These are phyloP conservation scores for Tillandsia leiboldiana DNA, from an alignment of 176 grass and related monocot species.

Conservation along the genomic window DNA sequence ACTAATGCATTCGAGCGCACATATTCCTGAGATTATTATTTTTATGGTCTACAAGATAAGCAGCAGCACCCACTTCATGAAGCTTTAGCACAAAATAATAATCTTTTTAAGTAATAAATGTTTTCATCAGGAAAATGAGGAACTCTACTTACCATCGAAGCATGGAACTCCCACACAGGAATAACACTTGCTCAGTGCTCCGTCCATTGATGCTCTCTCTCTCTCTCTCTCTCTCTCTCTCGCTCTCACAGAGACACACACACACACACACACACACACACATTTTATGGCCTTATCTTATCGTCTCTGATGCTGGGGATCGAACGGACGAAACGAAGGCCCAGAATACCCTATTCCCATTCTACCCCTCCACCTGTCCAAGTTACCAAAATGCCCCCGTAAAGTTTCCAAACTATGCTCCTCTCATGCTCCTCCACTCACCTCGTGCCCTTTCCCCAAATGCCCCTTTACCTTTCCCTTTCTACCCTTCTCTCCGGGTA, in stretches of 20 bases:
- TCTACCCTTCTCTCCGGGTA: not conserved
- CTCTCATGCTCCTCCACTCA: too few species aligned
- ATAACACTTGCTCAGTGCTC: not conserved
- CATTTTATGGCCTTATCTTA: not conserved
- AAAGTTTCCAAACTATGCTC: not conserved
- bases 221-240: not conserved
- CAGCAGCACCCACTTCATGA: too few species aligned
- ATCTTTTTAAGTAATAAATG: not conserved
- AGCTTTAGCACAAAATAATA: too few species aligned
- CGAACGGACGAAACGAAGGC: not conserved
- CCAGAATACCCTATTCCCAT: not conserved
- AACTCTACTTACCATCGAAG: not conserved
- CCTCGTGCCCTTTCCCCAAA: not conserved
- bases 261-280: too few species aligned
- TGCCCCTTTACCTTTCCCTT: constrained; percentile 1
- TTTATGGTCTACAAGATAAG: too few species aligned
- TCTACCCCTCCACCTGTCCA: not conserved
- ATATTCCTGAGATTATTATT: too few species aligned
- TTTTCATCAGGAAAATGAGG: not conserved
- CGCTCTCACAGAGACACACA: too few species aligned
- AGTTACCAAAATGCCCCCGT: not conserved
- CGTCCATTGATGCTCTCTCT: constrained; percentile 3
- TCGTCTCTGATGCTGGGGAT: not conserved
- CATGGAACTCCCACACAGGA: not conserved
- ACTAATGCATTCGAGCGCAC: not conserved